Conservation (phyloP, 1,139 yeast species). For the Yarrowia galli region DNA sequence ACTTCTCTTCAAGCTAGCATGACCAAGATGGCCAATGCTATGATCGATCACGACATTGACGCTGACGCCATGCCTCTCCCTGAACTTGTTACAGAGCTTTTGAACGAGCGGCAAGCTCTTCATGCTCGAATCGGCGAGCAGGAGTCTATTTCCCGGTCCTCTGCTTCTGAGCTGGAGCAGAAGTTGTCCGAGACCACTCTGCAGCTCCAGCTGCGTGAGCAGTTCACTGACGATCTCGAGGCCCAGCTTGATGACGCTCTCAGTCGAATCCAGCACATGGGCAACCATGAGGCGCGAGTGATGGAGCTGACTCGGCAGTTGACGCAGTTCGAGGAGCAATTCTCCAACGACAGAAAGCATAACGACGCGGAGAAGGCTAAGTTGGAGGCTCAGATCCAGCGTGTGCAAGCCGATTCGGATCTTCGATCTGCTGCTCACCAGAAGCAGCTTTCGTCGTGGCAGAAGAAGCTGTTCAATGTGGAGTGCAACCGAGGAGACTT, state of each 20-base stretch:
- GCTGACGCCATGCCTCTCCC: background rate
- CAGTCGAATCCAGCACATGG: slow-evolving; percentile 12
- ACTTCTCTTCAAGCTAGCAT: slow-evolving; percentile 2
- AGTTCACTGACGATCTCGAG: slow-evolving; percentile 27
- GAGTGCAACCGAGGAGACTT: slow-evolving; percentile 36
- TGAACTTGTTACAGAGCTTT: background rate
- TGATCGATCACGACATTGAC: background rate
- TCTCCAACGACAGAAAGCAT: slow-evolving; percentile 14
- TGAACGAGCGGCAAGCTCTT: background rate
- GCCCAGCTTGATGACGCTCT: slow-evolving; percentile 23
- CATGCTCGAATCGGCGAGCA: slow-evolving; percentile 15
- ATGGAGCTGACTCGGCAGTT: slow-evolving; percentile 25
- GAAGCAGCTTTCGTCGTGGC: slow-evolving; percentile 34
- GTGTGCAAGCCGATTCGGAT: slow-evolving; percentile 15
- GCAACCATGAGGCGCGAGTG: slow-evolving; percentile 31
- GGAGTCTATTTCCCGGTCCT: slow-evolving; percentile 10
- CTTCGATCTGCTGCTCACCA: slow-evolving; percentile 20
- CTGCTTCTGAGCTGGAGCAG: slow-evolving; percentile 19
- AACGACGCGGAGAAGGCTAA: slow-evolving; percentile 9
- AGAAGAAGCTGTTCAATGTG: slow-evolving; percentile 35
- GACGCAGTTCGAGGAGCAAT: slow-evolving; percentile 24
- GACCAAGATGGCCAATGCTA: slow-evolving; percentile 1
- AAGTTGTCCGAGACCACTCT: background rate
- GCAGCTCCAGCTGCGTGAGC: slow-evolving; percentile 8
- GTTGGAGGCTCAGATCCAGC: slow-evolving; percentile 19